Conservation (phyloP, 2,329 filamentous ascomycete species). For the Phaeoacremonium minimum region DNA sequence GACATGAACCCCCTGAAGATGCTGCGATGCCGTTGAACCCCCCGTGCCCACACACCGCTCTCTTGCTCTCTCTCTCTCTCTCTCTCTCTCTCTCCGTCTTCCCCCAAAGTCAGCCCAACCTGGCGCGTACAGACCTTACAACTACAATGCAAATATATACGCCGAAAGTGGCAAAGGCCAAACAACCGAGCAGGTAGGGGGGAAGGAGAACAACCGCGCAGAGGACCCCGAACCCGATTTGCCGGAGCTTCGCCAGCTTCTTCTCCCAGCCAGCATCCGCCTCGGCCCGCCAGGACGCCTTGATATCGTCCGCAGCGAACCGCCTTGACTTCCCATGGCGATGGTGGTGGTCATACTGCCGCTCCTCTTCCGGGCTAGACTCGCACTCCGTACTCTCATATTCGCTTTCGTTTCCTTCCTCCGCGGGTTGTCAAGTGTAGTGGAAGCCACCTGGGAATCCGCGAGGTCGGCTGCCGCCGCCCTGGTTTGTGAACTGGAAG, state of each 20-base stretch:
- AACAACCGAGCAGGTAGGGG: conserved; percentile 30
- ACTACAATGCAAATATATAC: conserved; percentile 33
- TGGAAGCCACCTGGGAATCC: conserved; percentile 34
- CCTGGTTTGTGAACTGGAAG: conserved; percentile 40
- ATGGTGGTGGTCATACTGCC: conserved; percentile 24
- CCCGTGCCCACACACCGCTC: no score
- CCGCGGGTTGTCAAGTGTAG: conserved; percentile 43
- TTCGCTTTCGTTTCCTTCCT: conserved; percentile 24
- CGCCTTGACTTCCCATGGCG: conserved; percentile 15
- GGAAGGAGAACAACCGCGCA: conserved; percentile 44
- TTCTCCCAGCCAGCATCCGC: conserved; percentile 17
- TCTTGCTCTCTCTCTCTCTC: no score
- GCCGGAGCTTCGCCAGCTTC: conserved; percentile 35
- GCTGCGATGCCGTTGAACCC: no score
- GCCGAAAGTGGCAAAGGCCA: conserved; percentile 26
- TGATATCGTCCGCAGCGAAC: neutral
- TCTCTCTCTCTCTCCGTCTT: no score
- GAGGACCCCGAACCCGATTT: conserved; percentile 33
- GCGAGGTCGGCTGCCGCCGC: conserved; percentile 41
- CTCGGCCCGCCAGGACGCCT: neutral
- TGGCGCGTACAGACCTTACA: conserved; percentile 5
- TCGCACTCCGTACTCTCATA: no score
- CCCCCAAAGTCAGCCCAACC: no score
- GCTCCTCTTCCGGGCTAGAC: no score
- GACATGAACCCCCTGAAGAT: no score